Base-by-base conservation (phyloP, 106 monocot genomes). In the Iris macrosiphon region DNA sequence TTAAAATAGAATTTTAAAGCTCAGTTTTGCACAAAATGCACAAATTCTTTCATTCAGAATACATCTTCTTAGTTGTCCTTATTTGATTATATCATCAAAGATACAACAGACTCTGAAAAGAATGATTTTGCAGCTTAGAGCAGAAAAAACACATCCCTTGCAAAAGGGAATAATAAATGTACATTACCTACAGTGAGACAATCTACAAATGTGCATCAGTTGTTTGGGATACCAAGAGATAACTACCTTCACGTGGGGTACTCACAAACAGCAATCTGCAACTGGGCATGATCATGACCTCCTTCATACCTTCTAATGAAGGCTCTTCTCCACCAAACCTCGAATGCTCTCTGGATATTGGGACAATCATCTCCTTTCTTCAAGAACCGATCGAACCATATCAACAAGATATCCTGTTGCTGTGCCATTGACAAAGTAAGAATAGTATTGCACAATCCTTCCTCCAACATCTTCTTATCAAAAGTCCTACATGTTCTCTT, bases 261-360 rank as follows among this genome's bases (percentile, higher is more conserved):
- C 11, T 51, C 69, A 61, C 61, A 67, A 28, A 29, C 48, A 38
- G 48, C 47, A 47, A 71, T 61, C 50, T 77, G 61, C 62, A 71
- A 30, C 31, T 26, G 23, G 4, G 62, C 57, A 9, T 34, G 34
- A 63, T 79, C 68, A 21, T 57, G 33, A 6, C 25, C 2, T 31
- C 18, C 40, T 14, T 14, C 66, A 22, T 52, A 26, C n/a, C 51
- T 67, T 50, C 52, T 57, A 12, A 72, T 38, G 32, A 78, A 78
- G 12, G 72, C 47, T 40, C 78, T 62, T 37, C 72, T 68, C 78
- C 78, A 79, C 78, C 78, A 79, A 27, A 68, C 68, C 46, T 68
- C 35, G 27, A 79, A 68, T 0, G 78, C 78, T 33, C 52, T 62
- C 28, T 72, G 78, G 6, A 79, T 48, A 28, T 79, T 79, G 8